Base-by-base conservation (phyloP, 176 grass and related monocot species). In the Coix lacrymajobi region DNA sequence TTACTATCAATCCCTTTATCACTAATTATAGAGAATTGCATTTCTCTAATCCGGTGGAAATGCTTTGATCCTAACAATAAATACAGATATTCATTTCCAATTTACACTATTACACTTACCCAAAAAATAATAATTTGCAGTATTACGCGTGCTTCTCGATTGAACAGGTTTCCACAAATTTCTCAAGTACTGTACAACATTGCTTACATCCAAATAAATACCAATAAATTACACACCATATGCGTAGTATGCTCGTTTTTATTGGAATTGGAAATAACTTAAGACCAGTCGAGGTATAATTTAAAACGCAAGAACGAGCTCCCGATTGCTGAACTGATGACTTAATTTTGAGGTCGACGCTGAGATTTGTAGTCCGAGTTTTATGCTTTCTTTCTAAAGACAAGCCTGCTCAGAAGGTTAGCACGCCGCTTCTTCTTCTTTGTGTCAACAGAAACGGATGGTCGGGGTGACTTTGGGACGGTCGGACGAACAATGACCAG, bases 381-480 rank as follows among this genome's bases (percentile, higher is more conserved):
- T 72, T 78, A 43, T 78, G 45, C 56, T 76, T 92, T 88, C 57
- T 71, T 88, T 62, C 86, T 78, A 31, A 85, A 85, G 62, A 81
- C 28, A 29, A 88, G 46, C 66, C 71, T 81, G 43, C 86, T 78
- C 79, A 89, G 78, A 45, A 89, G 57, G 34, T 68, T 87, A 14
- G 20, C 63, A 43, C 66, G 31, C 13, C 76, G 78, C 81, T 91
- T 84, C 82, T 81, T 90, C 78, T 83, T 91, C 11, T 65, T 80
- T 57, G 28, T 56, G 49, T 75, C 85, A 58, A 51, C 34, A 15
- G 60, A 81, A 75, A 75, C 15, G 14, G 69, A 1, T 57, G 28
- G 4, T 14, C 46, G 78, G 2, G 82, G 66, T 25, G 77, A 80
- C 65, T 62, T 77, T 3, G 77, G 78, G 62, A 72, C 62, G 38